A percentile compares a stretch with the other conserved stretches of the same genome.
These are phyloP conservation scores for Tardiomyces depauwii DNA, from an alignment of 1,139 yeast species.

Conservation along the genomic window DNA sequence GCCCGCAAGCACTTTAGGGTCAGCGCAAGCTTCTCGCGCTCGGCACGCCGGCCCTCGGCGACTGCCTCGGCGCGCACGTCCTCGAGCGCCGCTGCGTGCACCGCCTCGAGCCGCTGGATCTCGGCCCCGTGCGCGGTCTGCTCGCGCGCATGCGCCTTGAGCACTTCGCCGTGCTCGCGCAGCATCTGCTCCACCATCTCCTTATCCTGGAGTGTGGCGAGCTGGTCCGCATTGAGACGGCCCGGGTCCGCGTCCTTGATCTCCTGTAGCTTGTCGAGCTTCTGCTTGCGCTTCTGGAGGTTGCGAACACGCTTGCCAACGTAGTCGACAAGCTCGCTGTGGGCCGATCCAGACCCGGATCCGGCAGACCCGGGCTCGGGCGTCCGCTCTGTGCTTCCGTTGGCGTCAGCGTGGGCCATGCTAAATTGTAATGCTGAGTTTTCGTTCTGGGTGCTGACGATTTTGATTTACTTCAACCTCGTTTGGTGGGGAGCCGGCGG, in stretches of 20 bases:
- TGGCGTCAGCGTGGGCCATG: too few species aligned
- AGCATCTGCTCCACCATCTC: slow-evolving; percentile 28
- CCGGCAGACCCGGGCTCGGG: too few species aligned
- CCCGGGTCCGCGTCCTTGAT: slow-evolving; percentile 16
- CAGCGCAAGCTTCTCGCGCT: slow-evolving; percentile 16
- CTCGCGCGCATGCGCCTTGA: slow-evolving; percentile 10
- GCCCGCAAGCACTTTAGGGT: slow-evolving; percentile 23
- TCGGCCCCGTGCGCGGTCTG: slow-evolving; percentile 5
- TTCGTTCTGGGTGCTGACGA: too few species aligned
- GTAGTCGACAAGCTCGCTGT: background rate
- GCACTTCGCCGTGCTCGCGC: slow-evolving; percentile 24
- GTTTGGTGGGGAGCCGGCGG: too few species aligned
- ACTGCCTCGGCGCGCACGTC: slow-evolving; percentile 8
- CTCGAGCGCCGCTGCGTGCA: background rate
- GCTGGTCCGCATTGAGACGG: slow-evolving; percentile 26
- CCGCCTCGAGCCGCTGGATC: slow-evolving; percentile 1
- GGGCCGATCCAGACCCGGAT: too few species aligned
- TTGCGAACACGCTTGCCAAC: slow-evolving; percentile 24
- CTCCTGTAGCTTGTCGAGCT: slow-evolving; percentile 26
- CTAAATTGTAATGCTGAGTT: too few species aligned
- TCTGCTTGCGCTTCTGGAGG: slow-evolving; percentile 26
- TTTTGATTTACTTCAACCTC: too few species aligned
- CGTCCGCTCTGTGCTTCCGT: too few species aligned
- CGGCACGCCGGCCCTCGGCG: slow-evolving; percentile 13
- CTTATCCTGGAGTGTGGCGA: slow-evolving; percentile 22